A percentile compares a stretch with the other conserved stretches of the same genome.
Conservation (phyloP, 345 rosid species). For the Gossypioides kirkii region DNA sequence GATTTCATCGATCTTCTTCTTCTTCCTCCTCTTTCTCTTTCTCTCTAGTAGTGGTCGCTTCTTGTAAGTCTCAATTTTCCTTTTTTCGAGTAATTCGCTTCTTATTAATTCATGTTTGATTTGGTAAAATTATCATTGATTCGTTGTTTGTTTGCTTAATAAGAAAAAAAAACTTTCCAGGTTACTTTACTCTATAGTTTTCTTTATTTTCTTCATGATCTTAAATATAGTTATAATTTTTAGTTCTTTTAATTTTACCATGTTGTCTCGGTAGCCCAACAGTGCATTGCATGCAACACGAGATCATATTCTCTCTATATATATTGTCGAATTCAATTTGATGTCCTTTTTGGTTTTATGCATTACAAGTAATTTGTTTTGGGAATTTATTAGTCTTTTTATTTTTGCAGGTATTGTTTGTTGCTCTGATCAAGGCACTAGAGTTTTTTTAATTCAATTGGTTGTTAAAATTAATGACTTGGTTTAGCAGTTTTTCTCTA, state of each 20-base stretch:
- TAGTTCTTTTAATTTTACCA: neutral
- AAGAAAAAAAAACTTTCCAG: neutral
- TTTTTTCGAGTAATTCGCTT: neutral
- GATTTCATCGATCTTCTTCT: constrained; percentile 9
- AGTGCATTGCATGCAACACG: neutral
- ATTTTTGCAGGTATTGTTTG: neutral
- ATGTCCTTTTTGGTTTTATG: neutral
- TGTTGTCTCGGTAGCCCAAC: neutral
- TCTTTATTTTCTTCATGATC: neutral
- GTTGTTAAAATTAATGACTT: neutral
- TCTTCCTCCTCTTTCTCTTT: neutral
- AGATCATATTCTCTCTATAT: neutral
- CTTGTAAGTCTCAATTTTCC: constrained; percentile 14
- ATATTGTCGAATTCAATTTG: neutral
- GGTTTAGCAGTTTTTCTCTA: neutral
- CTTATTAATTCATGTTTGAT: neutral
- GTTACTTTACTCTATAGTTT: neutral
- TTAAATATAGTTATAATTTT: neutral
- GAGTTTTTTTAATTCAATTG: neutral
- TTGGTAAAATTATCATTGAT: neutral
- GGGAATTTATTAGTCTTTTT: neutral
- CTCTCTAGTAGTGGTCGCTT: neutral
- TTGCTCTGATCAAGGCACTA: neutral
- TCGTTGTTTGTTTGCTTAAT: neutral
- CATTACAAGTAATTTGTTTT: neutral